Conservation (phyloP, 495 filamentous ascomycete species). For the Xylaria venustula region DNA sequence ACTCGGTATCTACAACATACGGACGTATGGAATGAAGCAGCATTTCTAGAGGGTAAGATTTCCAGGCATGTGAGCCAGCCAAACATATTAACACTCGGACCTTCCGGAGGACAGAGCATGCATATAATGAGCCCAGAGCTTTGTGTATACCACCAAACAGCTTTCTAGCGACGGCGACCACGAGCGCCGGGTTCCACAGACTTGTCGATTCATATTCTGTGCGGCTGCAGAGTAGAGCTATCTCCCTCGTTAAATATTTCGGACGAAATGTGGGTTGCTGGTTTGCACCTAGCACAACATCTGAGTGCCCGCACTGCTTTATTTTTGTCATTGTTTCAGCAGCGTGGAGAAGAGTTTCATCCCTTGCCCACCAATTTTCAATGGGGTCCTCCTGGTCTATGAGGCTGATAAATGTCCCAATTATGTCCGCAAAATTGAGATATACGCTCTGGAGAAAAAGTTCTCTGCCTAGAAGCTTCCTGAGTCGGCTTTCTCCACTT, state of each 20-base stretch:
- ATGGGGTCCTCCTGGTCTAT: slow-evolving; percentile 66
- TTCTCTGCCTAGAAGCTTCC: slow-evolving; percentile 66
- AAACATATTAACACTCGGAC: slow-evolving; percentile 78
- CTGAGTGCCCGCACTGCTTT: slow-evolving; percentile 59
- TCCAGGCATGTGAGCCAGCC: slow-evolving; percentile 65
- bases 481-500: slow-evolving; percentile 65
- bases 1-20: slow-evolving; percentile 77
- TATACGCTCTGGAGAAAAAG: slow-evolving; percentile 59
- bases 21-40: slow-evolving; percentile 74
- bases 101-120: slow-evolving; percentile 82
- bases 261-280: slow-evolving; percentile 86
- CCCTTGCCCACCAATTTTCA: slow-evolving; percentile 69
- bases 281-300: slow-evolving; percentile 60
- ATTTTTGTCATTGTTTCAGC: slow-evolving; percentile 66
- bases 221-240: slow-evolving; percentile 72
- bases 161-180: slow-evolving; percentile 71
- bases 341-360: slow-evolving; percentile 56
- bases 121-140: slow-evolving; percentile 83
- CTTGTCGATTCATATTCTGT: slow-evolving; percentile 59
- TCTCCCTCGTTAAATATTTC: slow-evolving; percentile 68
- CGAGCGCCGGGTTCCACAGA: slow-evolving; percentile 76
- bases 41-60: slow-evolving; percentile 91
- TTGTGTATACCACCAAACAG: slow-evolving; percentile 79
- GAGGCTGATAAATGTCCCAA: slow-evolving; percentile 74
- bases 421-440: slow-evolving; percentile 69